phyloP scores from a whole-genome alignment of 1,284 basidiomycete genomes.

The Acaromyces ingoldii region DNA sequence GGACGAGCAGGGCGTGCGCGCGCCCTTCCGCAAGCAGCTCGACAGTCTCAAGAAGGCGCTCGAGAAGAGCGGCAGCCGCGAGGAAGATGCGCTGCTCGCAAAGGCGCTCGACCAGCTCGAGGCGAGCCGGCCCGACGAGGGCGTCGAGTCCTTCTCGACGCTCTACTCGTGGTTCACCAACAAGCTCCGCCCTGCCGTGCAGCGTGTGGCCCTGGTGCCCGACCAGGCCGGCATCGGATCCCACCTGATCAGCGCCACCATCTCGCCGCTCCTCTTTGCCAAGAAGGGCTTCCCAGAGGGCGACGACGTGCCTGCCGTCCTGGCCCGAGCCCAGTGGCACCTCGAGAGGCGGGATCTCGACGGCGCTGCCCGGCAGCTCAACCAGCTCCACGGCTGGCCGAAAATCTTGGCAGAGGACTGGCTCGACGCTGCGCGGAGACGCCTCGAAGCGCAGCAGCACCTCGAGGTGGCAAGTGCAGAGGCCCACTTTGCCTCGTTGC shows the following conservation, averaged over 20 bases:
- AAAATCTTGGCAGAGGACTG: conserved; percentile 80
- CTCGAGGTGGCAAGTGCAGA: conserved; percentile 62
- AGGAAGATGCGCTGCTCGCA: conserved; percentile 56
- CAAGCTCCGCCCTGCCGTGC: conserved; percentile 76
- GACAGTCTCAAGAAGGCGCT: conserved; percentile 65
- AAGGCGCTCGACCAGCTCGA: conserved; percentile 55
- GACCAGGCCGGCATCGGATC: conserved; percentile 78
- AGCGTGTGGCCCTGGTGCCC: conserved; percentile 83
- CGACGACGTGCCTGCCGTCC: conserved; percentile 74
- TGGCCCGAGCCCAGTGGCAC: conserved; percentile 84
- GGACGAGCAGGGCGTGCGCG: conserved; percentile 61
- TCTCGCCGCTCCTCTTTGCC: conserved; percentile 75
- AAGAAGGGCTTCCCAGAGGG: conserved; percentile 67
- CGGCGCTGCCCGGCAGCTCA: conserved; percentile 81
- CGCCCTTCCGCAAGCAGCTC: conserved; percentile 81
- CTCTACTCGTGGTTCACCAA: conserved; percentile 83
- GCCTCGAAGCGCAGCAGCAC: conserved; percentile 88
- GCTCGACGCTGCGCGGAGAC: conserved; percentile 79
- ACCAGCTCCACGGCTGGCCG: conserved; percentile 74
- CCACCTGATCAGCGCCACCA: conserved; percentile 72
- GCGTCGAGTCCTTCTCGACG: conserved; percentile 83
- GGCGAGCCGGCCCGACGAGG: conserved; percentile 65
- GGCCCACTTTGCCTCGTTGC: conserved; percentile 3
- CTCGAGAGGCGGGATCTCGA: conserved; percentile 90
- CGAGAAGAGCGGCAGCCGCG: conserved; percentile 58